Percentiles rank a stretch among this genome's conserved stretches.
phyloP scores from a whole-genome alignment of 257 asterid genomes.

The Fraxinus quadrangulata region DNA sequence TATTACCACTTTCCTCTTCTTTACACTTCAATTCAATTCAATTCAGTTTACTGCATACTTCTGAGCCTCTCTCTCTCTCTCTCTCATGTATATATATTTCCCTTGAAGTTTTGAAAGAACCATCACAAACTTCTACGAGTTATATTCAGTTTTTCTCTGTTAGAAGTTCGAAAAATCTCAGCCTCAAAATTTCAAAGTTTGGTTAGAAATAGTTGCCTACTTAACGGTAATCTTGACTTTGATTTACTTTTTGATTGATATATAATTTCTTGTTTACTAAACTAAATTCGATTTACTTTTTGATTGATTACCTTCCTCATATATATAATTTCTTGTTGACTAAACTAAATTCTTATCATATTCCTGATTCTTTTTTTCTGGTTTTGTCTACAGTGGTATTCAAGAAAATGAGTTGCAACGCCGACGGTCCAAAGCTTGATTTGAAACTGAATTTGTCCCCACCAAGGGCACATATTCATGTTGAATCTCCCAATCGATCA shows the following conservation, averaged over 20 bases:
- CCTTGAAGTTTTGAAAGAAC: constrained; percentile 5
- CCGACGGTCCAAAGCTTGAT: constrained; percentile 40
- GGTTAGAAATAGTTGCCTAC: constrained; percentile 16
- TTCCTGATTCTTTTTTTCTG: background rate
- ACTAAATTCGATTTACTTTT: constrained; percentile 9
- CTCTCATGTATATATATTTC: constrained; percentile 31
- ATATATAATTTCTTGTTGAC: background rate
- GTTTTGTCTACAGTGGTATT: background rate
- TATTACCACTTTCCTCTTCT: constrained; percentile 34
- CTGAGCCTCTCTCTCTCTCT: too few species aligned
- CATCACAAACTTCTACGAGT: constrained; percentile 29
- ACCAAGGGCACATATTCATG: constrained; percentile 27
- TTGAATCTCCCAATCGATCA: constrained; percentile 27
- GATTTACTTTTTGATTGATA: constrained; percentile 18
- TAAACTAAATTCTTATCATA: background rate
- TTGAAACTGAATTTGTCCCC: constrained; percentile 48
- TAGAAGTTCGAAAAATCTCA: background rate
- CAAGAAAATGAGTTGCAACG: constrained; percentile 38
- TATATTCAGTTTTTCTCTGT: background rate
- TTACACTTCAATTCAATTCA: constrained; percentile 23
- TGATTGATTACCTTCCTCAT: background rate
- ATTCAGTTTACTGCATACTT: background rate
- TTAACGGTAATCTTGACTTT: constrained; percentile 26
- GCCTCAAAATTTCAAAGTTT: constrained; percentile 20
- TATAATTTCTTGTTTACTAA: background rate